phyloP scores from a whole-genome alignment of 441 rosid genomes.

The Pelargonium citronellum region DNA sequence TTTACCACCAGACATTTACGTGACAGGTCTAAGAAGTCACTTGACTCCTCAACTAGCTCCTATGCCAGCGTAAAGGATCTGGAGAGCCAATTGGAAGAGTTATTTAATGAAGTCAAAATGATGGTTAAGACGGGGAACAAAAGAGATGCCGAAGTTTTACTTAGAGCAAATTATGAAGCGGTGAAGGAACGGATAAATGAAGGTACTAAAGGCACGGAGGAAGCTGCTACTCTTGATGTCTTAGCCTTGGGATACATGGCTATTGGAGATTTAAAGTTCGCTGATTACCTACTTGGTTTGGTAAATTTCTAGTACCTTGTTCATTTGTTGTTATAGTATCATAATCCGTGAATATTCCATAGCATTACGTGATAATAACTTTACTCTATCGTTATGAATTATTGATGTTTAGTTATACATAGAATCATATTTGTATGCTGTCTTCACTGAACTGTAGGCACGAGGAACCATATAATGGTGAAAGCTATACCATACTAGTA shows the following conservation, averaged over 20 bases:
- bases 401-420: too few relatives aligned
- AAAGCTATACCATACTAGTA: too few relatives aligned
- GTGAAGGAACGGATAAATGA: slow-evolving; percentile 58
- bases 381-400: too few relatives aligned
- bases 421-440: too few relatives aligned
- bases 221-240: slow-evolving; percentile 73
- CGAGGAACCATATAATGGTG: too few relatives aligned
- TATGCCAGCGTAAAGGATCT: slow-evolving; percentile 36
- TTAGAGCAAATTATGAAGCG: slow-evolving; percentile 69
- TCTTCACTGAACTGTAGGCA: too few relatives aligned
- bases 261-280: slow-evolving; percentile 53
- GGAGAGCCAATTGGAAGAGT: slow-evolving; percentile 60
- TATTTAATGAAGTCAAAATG: slow-evolving; percentile 61
- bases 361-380: too few relatives aligned
- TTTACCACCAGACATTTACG: slow-evolving; percentile 12
- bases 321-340: neutral
- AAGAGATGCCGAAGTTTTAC: slow-evolving; percentile 59
- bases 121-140: slow-evolving; percentile 52
- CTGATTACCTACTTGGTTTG: slow-evolving; percentile 42
- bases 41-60: slow-evolving; percentile 25
- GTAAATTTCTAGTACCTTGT: slow-evolving; percentile 28
- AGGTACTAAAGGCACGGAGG: slow-evolving; percentile 55
- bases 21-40: slow-evolving; percentile 33
- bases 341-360: too few relatives aligned
- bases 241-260: slow-evolving; percentile 70